A percentile compares a stretch with the other conserved stretches of the same genome.
phyloP scores from a whole-genome alignment of 257 asterid species.

The Solanum dulcamara region DNA sequence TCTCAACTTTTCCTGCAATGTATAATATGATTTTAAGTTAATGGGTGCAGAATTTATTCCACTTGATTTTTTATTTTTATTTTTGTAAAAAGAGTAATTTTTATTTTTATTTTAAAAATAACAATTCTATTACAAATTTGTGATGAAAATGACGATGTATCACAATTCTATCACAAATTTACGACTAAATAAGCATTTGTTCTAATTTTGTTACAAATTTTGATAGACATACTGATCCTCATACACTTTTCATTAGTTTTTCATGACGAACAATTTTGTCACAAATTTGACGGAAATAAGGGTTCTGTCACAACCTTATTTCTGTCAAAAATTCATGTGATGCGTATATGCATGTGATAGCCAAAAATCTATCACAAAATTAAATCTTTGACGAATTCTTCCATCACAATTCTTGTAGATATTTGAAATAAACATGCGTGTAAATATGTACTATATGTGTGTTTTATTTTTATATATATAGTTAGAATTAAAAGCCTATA shows the following conservation, averaged over 20 bases:
- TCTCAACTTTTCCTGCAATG: not conserved
- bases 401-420: not conserved
- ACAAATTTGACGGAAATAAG: not conserved
- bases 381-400: not conserved
- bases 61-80: not conserved
- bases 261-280: not conserved
- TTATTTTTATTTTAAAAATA: not conserved
- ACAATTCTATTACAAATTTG: not conserved
- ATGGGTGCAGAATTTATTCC: not conserved
- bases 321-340: too few species aligned
- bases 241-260: not conserved
- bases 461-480: not conserved
- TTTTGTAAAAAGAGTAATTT: not conserved
- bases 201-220: not conserved
- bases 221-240: not conserved
- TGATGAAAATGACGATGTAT: not conserved
- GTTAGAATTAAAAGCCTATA: not conserved
- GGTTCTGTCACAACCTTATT: rapidly evolving
- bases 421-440: not conserved
- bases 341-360: not conserved
- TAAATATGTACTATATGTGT: not conserved
- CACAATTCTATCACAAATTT: not conserved
- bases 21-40: not conserved
- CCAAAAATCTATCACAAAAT: not conserved
- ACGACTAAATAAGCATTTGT: not conserved